phyloP scores from a whole-genome alignment of 2,329 filamentous ascomycete genomes.

The Coniella lustricola region DNA sequence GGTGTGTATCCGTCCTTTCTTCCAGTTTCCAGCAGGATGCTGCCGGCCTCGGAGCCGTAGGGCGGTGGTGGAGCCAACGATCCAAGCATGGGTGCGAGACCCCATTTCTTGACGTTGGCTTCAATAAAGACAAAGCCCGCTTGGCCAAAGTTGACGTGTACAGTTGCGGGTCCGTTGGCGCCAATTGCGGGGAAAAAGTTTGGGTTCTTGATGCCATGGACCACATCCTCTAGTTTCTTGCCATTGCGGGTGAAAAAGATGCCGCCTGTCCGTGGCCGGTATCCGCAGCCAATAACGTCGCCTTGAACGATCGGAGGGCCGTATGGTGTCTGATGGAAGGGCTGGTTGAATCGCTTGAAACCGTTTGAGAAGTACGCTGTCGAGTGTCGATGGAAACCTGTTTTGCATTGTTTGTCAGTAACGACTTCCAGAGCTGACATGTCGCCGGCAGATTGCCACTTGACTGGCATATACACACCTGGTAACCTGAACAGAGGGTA shows the following conservation, averaged over 20 bases:
- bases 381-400: conserved; percentile 87
- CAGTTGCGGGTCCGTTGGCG: conserved; percentile 82
- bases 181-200: conserved; percentile 99
- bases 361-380: conserved; percentile 87
- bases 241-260: conserved; percentile 98
- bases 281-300: conserved; percentile 92
- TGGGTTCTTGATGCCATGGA: conserved; percentile 84
- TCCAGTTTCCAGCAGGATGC: conserved; percentile 86
- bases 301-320: conserved; percentile 83
- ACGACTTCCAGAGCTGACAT: background rate
- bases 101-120: conserved; percentile 99
- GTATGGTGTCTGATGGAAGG: conserved; percentile 73
- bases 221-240: conserved; percentile 92
- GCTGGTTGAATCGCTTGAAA: conserved; percentile 84
- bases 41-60: conserved; percentile 94
- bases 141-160: conserved; percentile 97
- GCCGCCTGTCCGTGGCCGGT: conserved; percentile 86
- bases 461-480: conserved; percentile 49
- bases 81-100: conserved; percentile 89
- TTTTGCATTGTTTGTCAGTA: background rate
- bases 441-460: background rate
- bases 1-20: conserved; percentile 50
- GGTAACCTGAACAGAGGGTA: conserved; percentile 92
- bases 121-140: conserved; percentile 98
- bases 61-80: conserved; percentile 91